Evolutionary conservation across 306 rosid genomes (phyloP).

Genomic region (Sicyos edulis): DNA sequence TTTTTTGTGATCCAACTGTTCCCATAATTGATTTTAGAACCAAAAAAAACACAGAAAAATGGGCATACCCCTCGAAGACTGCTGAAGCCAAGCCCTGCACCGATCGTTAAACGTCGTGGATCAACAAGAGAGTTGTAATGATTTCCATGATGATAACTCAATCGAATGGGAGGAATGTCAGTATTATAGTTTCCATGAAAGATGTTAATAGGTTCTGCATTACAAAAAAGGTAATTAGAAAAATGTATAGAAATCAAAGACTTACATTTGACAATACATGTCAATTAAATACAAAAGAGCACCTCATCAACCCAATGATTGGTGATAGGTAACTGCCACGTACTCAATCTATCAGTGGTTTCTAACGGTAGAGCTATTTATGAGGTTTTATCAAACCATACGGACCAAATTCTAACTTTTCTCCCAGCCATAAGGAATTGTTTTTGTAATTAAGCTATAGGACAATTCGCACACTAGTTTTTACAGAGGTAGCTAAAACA

Average conservation of each 20-base stretch:
- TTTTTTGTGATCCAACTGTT: neutral
- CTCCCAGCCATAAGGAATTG: no score
- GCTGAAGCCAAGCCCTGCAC: conserved; percentile 94
- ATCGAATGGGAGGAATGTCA: conserved; percentile 81
- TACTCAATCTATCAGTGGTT: no score
- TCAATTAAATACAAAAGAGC: no score
- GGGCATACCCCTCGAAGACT: conserved; percentile 67
- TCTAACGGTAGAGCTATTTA: no score
- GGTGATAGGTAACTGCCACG: no score
- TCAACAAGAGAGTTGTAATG: conserved; percentile 97
- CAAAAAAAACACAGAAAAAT: conserved; percentile 5
- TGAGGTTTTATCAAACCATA: no score
- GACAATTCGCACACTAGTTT: neutral
- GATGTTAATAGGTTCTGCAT: conserved; percentile 88
- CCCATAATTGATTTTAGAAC: neutral
- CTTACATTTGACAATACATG: neutral
- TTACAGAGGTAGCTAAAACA: neutral
- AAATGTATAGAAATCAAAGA: neutral
- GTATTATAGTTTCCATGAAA: conserved; percentile 81
- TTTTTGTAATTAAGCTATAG: no score
- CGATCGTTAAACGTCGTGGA: conserved; percentile 68
- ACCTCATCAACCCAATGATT: no score
- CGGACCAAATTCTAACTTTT: no score
- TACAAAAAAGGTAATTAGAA: conserved; percentile 22
- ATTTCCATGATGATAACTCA: conserved; percentile 89